These are phyloP conservation scores for Hyaloraphidium curvatum DNA, from an alignment of 192 early-diverging fungal species.

Conservation along the genomic window DNA sequence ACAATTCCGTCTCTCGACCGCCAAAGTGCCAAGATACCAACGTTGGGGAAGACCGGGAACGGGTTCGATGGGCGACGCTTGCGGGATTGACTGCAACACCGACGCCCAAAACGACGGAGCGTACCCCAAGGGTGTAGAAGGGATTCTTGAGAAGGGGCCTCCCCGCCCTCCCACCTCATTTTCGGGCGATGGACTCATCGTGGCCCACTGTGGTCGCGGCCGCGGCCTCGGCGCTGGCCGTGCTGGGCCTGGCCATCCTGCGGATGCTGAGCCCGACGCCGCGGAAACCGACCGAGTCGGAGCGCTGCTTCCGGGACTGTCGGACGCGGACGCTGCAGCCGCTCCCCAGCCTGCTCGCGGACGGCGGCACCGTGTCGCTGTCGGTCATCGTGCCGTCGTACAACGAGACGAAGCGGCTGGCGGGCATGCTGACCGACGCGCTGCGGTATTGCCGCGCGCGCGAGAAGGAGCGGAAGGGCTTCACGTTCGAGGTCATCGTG, in stretches of 20 bases:
- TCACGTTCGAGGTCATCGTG: conserved; percentile 70
- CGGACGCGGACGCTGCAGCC: conserved; percentile 5
- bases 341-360: conserved; percentile 24
- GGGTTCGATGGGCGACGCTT: too few relatives aligned
- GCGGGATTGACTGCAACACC: too few relatives aligned
- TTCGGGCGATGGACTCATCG: too few relatives aligned
- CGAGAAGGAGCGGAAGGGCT: conserved; percentile 16
- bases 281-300: conserved; percentile 23
- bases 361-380: conserved; percentile 25
- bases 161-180: too few relatives aligned
- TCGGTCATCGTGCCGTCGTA: conserved; percentile 79
- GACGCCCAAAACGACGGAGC: too few relatives aligned
- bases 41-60: too few relatives aligned
- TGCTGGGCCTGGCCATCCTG: neutral
- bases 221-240: too few relatives aligned
- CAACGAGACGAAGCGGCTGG: conserved; percentile 70
- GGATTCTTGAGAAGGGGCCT: too few relatives aligned
- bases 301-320: conserved; percentile 31
- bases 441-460: conserved; percentile 37
- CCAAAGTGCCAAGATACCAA: too few relatives aligned
- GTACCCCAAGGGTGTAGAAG: too few relatives aligned
- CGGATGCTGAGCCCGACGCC: conserved; percentile 15
- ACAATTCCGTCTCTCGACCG: too few relatives aligned
- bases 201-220: too few relatives aligned
- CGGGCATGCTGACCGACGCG: conserved; percentile 68